Base-by-base conservation (phyloP, 1,139 yeast genomes). In the Saccharomyces hybrid region DNA sequence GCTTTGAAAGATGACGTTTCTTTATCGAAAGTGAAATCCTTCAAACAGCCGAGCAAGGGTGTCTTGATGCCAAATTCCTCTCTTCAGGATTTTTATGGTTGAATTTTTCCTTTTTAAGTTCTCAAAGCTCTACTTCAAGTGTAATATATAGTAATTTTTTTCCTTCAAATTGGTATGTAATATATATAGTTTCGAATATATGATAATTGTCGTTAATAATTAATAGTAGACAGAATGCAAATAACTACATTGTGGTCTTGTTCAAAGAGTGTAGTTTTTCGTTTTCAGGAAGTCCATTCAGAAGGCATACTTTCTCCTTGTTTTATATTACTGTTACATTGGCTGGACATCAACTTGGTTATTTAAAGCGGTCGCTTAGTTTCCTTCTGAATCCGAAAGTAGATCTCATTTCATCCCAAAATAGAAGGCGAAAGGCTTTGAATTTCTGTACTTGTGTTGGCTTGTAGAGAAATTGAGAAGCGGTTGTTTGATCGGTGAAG, bases 1-100 rank as follows among this genome's bases (percentile, higher is more conserved):
- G 85, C 93, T 1, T 73, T 83, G 58, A 81, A 82, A 56, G 81
- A 87, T 67, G 91, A 87, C 66, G 91, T 87, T 27, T 79, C 84
- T 1, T 75, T 85, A 79, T 82, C 69, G 13, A 80, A 78, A 56
- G 81, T 80, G 62, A 74, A 75, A 50, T 77, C 81, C 7, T 82
- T 89, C 71, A 75, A 77, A 56, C 75, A 75, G 56, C 86, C 90
- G 4, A 77, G 78, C 16, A 72, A 80, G 54, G 78, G 77, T 59
- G 50, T 58, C 14, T 50, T 60, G 31, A 51, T 55, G 42, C 60
- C 62, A 9, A 52, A 54, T 28, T 42, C 48, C 14, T 54, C 55
- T 16, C 23, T 56, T 4, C 44, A 47, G 6, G 59, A 57, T 13
- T 57, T 59, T 49, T 56, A 52, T 16, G 44, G 44, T 1, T 38